Percentiles rank a stretch among this genome's conserved stretches.
Evolutionary conservation across 169 alveolate species (phyloP).

Genomic region (Cyclospora cayetanensis): DNA sequence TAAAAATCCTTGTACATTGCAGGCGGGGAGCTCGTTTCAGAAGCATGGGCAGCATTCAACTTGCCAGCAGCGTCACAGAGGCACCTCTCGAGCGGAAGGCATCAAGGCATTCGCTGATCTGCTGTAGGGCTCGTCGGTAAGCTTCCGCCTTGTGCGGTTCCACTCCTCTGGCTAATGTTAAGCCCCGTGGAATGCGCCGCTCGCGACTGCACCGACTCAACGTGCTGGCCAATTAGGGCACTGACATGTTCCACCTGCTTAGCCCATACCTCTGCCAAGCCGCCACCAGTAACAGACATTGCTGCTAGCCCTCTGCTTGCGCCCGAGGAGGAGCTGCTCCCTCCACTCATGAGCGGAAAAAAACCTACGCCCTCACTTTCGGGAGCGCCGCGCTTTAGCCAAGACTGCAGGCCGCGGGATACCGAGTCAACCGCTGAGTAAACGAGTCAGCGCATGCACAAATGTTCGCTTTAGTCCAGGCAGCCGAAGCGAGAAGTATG

Average conservation of each 20-base stretch:
- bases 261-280: constrained; percentile 65
- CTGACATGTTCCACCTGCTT: constrained; percentile 61
- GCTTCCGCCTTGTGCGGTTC: not conserved
- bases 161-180: not conserved
- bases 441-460: too few relatives aligned
- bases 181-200: constrained; percentile 12
- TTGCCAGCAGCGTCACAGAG: not conserved
- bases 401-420: constrained; percentile 59
- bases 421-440: constrained; percentile 66
- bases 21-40: too few relatives aligned
- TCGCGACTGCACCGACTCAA: constrained; percentile 62
- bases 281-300: constrained; percentile 50
- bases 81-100: not conserved
- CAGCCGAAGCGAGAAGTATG: too few relatives aligned
- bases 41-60: too few relatives aligned
- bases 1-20: too few relatives aligned
- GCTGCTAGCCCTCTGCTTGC: constrained; percentile 44
- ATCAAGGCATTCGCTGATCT: not conserved
- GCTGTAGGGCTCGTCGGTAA: constrained; percentile 12
- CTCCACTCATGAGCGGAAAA: not conserved
- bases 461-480: too few relatives aligned
- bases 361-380: not conserved
- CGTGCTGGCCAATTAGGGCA: constrained; percentile 50
- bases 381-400: constrained; percentile 56
- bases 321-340: constrained; percentile 6